phyloP scores from a whole-genome alignment of 495 filamentous ascomycete genomes.

The Aspergillus bridgeri region DNA sequence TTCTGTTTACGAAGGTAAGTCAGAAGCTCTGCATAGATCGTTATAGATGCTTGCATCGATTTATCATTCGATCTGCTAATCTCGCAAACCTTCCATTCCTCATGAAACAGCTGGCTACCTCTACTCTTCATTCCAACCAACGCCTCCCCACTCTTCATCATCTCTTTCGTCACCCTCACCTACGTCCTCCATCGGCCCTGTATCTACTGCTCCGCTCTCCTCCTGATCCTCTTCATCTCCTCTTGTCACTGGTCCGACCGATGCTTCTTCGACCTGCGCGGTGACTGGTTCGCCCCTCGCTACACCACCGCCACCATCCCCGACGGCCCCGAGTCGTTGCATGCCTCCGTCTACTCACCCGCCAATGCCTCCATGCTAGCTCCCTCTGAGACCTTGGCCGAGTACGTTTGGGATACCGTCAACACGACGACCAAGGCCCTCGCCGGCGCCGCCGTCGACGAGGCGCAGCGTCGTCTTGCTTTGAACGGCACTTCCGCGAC shows the following conservation, averaged over 20 bases:
- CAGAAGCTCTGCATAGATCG: background rate
- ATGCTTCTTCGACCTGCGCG: slow-evolving; percentile 79
- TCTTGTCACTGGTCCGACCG: slow-evolving; percentile 90
- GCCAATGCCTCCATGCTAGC: slow-evolving; percentile 18
- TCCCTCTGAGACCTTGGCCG: slow-evolving; percentile 35
- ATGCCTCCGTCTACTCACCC: slow-evolving; percentile 18
- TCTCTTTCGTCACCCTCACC: slow-evolving; percentile 85
- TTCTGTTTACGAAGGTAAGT: slow-evolving; percentile 79
- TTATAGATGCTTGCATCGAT: no score
- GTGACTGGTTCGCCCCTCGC: slow-evolving; percentile 79
- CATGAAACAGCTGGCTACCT: slow-evolving; percentile 34
- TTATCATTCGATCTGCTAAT: slow-evolving; percentile 15
- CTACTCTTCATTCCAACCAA: slow-evolving; percentile 57
- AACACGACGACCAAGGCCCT: slow-evolving; percentile 67
- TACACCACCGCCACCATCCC: slow-evolving; percentile 26
- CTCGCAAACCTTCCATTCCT: background rate
- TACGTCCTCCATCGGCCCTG: slow-evolving; percentile 89
- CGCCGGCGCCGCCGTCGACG: slow-evolving; percentile 62
- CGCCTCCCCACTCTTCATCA: slow-evolving; percentile 79
- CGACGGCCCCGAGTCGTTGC: slow-evolving; percentile 15
- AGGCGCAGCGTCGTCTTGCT: slow-evolving; percentile 49
- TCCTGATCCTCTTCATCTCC: slow-evolving; percentile 82
- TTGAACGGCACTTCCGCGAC: slow-evolving; percentile 19
- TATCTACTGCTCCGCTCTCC: slow-evolving; percentile 85
- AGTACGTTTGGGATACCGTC: slow-evolving; percentile 56